Percentiles rank a stretch among this genome's conserved stretches.
Conservation (phyloP, 2,329 filamentous ascomycete species). For the Thelonectria blattea region DNA sequence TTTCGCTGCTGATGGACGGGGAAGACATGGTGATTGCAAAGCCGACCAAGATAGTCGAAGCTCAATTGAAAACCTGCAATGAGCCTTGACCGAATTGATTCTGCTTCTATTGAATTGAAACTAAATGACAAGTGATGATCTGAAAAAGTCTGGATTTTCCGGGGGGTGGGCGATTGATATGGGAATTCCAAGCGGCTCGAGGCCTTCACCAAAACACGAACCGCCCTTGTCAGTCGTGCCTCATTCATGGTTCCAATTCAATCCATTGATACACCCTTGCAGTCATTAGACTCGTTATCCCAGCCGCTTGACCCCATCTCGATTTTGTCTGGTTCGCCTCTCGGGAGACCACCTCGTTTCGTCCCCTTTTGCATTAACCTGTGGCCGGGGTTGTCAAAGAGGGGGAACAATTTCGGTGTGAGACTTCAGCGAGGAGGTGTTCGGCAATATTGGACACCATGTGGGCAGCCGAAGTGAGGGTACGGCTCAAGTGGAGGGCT, state of each 20-base stretch:
- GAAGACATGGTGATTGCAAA: neutral
- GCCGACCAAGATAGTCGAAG: neutral
- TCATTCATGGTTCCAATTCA: neutral
- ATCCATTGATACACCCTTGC: neutral
- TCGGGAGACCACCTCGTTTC: constrained; percentile 4
- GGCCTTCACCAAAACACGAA: neutral
- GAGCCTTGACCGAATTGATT: neutral
- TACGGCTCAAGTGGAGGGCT: constrained; percentile 15
- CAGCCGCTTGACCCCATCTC: neutral
- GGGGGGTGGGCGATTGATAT: neutral
- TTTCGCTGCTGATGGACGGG: constrained; percentile 1
- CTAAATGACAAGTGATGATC: neutral
- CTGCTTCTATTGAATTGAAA: neutral
- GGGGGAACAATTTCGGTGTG: neutral
- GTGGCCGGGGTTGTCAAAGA: neutral
- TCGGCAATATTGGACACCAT: constrained; percentile 8
- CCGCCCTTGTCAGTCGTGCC: neutral
- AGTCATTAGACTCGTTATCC: neutral
- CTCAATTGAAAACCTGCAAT: neutral
- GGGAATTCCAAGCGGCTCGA: neutral
- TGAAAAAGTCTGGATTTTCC: neutral
- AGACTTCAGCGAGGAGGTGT: neutral
- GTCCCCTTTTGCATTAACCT: constrained; percentile 3
- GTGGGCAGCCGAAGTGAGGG: constrained; percentile 12
- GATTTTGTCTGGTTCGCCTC: constrained; percentile 3